Percentiles rank a stretch among this genome's conserved stretches.
phyloP scores from a whole-genome alignment of 805 yeast genomes.

The Yarrowia alimentaria region DNA sequence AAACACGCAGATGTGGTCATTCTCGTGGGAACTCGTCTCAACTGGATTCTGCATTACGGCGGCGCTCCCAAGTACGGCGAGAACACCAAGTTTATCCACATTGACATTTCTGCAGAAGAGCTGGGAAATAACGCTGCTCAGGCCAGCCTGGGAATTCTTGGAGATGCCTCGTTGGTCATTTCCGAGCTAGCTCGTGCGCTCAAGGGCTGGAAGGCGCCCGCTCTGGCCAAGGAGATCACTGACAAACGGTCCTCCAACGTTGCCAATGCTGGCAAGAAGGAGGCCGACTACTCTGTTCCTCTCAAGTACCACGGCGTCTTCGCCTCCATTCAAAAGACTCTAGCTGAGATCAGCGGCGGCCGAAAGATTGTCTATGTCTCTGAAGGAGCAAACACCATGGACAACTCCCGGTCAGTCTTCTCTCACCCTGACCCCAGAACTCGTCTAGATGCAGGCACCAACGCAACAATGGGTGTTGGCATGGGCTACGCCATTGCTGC shows the following conservation, averaged over 20 bases:
- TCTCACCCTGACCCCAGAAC: constrained; percentile 52
- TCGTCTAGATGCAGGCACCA: constrained; percentile 70
- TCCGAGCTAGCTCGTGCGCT: constrained; percentile 41
- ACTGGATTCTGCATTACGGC: constrained; percentile 73
- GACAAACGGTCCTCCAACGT: constrained; percentile 38
- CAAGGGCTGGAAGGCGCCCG: constrained; percentile 41
- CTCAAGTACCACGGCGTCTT: constrained; percentile 57
- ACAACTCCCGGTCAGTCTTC: constrained; percentile 61
- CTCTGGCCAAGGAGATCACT: constrained; percentile 36
- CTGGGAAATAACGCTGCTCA: constrained; percentile 48
- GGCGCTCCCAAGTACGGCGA: constrained; percentile 52
- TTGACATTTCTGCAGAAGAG: constrained; percentile 55
- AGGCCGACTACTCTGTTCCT: constrained; percentile 34
- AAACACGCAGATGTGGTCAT: constrained; percentile 57
- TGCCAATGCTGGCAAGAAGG: constrained; percentile 38
- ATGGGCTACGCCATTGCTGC: constrained; percentile 68
- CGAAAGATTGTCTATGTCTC: constrained; percentile 48
- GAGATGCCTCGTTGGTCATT: constrained; percentile 51
- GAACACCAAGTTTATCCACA: constrained; percentile 53
- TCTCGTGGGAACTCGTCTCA: constrained; percentile 63
- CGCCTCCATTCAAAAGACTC: constrained; percentile 46
- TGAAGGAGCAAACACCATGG: constrained; percentile 82
- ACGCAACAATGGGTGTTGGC: constrained; percentile 78
- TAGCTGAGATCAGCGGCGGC: constrained; percentile 36
- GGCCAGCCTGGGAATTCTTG: constrained; percentile 49